Base-by-base conservation (phyloP, 352 stramenopile genomes). In the Phytophthora foliorum region DNA sequence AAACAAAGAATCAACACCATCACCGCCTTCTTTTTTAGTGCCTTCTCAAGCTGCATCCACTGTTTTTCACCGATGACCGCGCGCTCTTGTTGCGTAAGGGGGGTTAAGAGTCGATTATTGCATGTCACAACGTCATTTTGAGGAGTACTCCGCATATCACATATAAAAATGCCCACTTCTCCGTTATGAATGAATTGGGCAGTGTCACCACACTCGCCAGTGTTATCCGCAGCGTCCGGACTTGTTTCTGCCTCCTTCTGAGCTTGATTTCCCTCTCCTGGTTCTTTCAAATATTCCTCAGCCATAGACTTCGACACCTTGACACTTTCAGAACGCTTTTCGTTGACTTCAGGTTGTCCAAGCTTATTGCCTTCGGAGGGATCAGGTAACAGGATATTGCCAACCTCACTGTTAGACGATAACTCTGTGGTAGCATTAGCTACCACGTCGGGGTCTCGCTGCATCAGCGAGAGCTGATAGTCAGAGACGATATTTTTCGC, bases 21-120 rank as follows among this genome's bases (percentile, higher is more conserved):
- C 9, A 89, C 69, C 19, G 71, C 72, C 55, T 95, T 95, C 66
- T 90, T 91, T 36, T 81, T 81, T 8, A 92, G 67, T 13, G 83
- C 72, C 44, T 67, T 84, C 74, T 93, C 87, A 19, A 95, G 60
- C 22, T 80, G 62, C n/a, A 76, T 71, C 87, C 87, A 95, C 49
- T 93, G 85, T 1, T 50, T 52, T 63, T 95, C 87, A 44, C 67
- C 72, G 41, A 95, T 84, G n/a, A 92, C 58, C 1, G 87, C 69
- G 9, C 77, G 76, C 53, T 93, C 85, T 46, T 90, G 78, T 3
- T 29, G 46, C 14, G 63, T 80, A 6, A 94, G 66, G 0, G 85
- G 77, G 17, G 56, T 81, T 14, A 76, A 5, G 13, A 95, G 67
- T 6, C 87, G 78, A 27, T 78, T 72, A 49, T 90, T 92, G 61